Conservation (phyloP, 2,329 filamentous ascomycete species). For the Colletotrichum destructivum region DNA sequence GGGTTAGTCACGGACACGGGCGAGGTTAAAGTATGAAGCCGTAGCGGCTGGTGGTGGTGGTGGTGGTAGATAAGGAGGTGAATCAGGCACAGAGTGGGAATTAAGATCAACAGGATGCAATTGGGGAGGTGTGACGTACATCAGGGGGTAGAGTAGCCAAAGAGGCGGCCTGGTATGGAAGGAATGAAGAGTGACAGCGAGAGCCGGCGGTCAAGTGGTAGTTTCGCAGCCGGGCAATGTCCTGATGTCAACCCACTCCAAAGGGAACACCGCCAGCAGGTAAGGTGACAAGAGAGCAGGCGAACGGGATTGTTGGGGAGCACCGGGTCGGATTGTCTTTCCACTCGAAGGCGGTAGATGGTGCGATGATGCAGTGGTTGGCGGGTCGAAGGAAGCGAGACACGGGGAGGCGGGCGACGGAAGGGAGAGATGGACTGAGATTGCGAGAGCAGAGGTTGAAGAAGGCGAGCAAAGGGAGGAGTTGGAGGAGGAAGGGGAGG, state of each 20-base stretch:
- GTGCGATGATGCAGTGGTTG: constrained; percentile 23
- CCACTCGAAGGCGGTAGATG: background rate
- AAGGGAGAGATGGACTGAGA: constrained; percentile 24
- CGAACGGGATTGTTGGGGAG: background rate
- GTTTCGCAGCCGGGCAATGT: constrained; percentile 8
- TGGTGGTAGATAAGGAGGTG: background rate
- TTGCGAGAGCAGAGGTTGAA: background rate
- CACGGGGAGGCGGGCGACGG: constrained; percentile 7
- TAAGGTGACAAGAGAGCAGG: constrained; percentile 15
- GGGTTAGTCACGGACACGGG: constrained; percentile 35
- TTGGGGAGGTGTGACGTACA: constrained; percentile 25
- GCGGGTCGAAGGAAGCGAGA: constrained; percentile 30
- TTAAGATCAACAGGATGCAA: constrained; percentile 29
- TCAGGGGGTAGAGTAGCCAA: background rate
- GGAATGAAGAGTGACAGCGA: constrained; percentile 15
- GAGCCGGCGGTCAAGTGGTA: constrained; percentile 14
- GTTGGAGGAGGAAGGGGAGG: background rate
- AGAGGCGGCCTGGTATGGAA: background rate
- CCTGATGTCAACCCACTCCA: constrained; percentile 35
- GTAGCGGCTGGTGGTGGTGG: constrained; percentile 13
- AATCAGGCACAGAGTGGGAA: constrained; percentile 15
- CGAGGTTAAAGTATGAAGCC: constrained; percentile 24
- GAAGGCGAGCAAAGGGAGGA: constrained; percentile 5
- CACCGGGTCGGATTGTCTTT: constrained; percentile 25
- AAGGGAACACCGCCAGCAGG: constrained; percentile 32